Evolutionary conservation across 345 rosid species (phyloP), one percentile per base, ranked within the genome.

Genomic region (Psidium friedrichsthalianum): DNA sequence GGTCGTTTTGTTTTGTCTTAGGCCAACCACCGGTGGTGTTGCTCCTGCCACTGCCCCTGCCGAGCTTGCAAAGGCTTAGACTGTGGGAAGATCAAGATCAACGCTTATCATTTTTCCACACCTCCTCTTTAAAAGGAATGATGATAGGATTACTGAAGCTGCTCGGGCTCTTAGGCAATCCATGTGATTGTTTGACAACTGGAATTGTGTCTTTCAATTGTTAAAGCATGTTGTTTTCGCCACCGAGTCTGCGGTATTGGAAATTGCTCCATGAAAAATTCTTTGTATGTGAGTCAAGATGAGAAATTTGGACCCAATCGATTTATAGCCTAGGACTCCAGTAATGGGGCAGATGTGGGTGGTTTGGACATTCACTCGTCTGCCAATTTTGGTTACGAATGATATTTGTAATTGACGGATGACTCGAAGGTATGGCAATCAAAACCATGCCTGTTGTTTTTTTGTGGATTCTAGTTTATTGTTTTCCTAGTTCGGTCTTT

Each of bases 11-110:
- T 85, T 49, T 16, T 76, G 58, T 88, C 89, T 88, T 92, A 96
- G 99, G 94, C 99, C 98, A 55, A 98, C 99, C 54, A 98, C 99
- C 10, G 99, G 99, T 86, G 99, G 99, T 82, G 94, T 86, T 88
- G 82, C 95, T 84, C 95, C 96, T 84, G 90, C 91, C 13, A 84
- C 95, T 83, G 89, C 92, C 8, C 64, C 92, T 58, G 89, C 87
- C 53, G 88, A 81, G 86, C 90, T 82, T 56, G 92, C 90, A 20
- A 91, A 92, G 88, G 93, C 78, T 3, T 92, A 90, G 86, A 82
- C 21, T 69, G 86, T 56, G 14, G 84, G 29, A 53, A 56, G 83
- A 84, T 85, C 36, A 22, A 44, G 87, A 86, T 51, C 42, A 64
- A 87, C 61, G 59, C 40, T 2, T 15, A 25, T 53, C 42, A 47